A percentile compares a stretch with the other conserved stretches of the same genome.
Conservation (phyloP, 108 stramenopile genomes). For the Mediolabrus comicus region DNA sequence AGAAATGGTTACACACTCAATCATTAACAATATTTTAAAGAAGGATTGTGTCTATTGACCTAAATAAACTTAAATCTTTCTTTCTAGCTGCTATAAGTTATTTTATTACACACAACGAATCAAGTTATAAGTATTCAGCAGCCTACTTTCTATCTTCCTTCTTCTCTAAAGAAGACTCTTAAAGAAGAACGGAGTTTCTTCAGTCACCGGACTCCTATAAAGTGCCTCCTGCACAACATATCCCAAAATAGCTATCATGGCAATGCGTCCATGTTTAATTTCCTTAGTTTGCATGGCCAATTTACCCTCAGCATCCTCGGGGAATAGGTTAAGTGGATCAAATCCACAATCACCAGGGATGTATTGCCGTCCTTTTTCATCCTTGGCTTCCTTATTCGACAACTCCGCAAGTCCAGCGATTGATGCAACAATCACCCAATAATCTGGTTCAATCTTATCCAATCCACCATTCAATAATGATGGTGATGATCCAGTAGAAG, state of each 20-base stretch:
- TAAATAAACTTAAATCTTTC: background rate
- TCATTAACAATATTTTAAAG: background rate
- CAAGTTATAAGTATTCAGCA: background rate
- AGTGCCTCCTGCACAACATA: slow-evolving; percentile 78
- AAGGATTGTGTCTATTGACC: background rate
- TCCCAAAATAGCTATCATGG: slow-evolving; percentile 79
- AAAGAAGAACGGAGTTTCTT: slow-evolving; percentile 85
- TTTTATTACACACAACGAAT: background rate
- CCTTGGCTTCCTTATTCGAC: slow-evolving; percentile 61
- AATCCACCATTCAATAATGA: slow-evolving; percentile 89
- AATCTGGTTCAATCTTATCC: slow-evolving; percentile 70
- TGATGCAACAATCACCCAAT: slow-evolving; percentile 66
- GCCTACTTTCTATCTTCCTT: background rate
- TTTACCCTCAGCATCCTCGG: slow-evolving; percentile 64
- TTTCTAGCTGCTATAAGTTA: background rate
- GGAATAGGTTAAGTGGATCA: slow-evolving; percentile 70
- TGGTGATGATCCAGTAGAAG: slow-evolving; percentile 68
- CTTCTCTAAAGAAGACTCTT: slow-evolving; percentile 59
- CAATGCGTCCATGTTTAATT: slow-evolving; percentile 73
- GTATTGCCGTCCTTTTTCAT: slow-evolving; percentile 64
- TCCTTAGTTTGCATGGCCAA: slow-evolving; percentile 69
- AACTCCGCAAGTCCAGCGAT: slow-evolving; percentile 75
- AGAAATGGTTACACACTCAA: background rate
- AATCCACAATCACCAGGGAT: slow-evolving; percentile 80
- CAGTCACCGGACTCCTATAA: slow-evolving; percentile 70